phyloP scores from a whole-genome alignment of 176 grass and related monocot species.

The Carex parvula region DNA sequence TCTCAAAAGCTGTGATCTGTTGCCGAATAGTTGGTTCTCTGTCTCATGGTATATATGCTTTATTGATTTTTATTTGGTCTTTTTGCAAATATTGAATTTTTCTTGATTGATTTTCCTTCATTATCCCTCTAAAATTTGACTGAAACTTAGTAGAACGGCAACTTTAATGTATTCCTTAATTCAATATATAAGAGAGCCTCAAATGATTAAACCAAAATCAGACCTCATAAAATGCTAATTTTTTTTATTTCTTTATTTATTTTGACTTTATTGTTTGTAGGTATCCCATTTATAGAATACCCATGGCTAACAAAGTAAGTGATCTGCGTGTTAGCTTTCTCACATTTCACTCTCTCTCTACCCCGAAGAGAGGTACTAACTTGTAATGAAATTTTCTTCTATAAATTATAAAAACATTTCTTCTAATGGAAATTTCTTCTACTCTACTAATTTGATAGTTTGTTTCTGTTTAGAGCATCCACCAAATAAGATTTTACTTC shows the following conservation, averaged over 20 bases:
- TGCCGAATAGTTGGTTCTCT: conserved; percentile 60
- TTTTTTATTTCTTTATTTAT: background rate
- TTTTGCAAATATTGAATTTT: background rate
- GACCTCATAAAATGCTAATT: background rate
- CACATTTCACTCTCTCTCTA: conserved; percentile 50
- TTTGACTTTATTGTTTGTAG: conserved; percentile 13
- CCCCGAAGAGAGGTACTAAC: conserved; percentile 21
- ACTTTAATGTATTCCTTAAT: background rate
- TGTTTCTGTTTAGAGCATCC: background rate
- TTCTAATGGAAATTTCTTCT: too few relatives aligned
- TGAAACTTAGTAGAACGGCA: background rate
- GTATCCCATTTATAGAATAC: conserved; percentile 67
- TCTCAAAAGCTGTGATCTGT: conserved; percentile 58
- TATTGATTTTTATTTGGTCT: background rate
- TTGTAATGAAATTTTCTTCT: background rate
- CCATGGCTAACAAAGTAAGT: conserved; percentile 28
- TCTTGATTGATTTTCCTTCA: background rate
- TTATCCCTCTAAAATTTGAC: background rate
- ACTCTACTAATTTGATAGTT: background rate
- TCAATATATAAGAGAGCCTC: background rate
- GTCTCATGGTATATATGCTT: conserved; percentile 50
- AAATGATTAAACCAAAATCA: background rate
- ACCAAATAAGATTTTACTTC: background rate
- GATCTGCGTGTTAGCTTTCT: conserved; percentile 69
- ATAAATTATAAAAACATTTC: background rate